Base-by-base conservation (phyloP, 257 asterid genomes). In the Ocimum tenuiflorum region DNA sequence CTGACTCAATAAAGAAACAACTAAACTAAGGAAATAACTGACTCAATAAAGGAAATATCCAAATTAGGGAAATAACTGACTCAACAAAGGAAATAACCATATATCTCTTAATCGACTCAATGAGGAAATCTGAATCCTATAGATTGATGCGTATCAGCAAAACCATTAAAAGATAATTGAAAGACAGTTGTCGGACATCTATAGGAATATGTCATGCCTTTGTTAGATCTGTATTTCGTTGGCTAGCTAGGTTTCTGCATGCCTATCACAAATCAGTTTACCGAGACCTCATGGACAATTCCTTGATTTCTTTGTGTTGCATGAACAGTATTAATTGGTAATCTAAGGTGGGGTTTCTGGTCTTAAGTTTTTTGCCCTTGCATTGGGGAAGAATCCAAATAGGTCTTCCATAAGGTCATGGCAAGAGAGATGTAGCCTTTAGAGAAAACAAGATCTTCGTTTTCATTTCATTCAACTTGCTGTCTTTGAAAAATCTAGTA, bases 191-290 rank as follows among this genome's bases (percentile, higher is more conserved):
- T 11, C 35, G 19, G 15, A 19, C 69, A 22, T 45, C n/a, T 18
- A 65, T 73, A 38, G 57, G 55, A 38, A 17, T 50, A 35, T 57
- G 8, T 50, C 46, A 24, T 49, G 67, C 65, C 67, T 49, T 8
- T 43, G 33, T 72, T 35, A 57, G 36, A 8, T 50, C 23, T 10
- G 6, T 11, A 35, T 45, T 54, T 29, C 59, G 14, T 73, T 10
- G 50, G 11, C 14, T 42, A 47, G 53, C 47, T 27, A 35, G 45
- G 17, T 35, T 36, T 38, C 41, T 58, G 43, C 42, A 47, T 27
- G 33, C 49, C 4, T 31, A 22, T 63, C n/a, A 14, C 14, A n/a
- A n/a, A n/a, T n/a, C n/a, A n/a, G n/a, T n/a, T n/a, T n/a, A n/a
- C n/a, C n/a, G 31, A 4, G 13, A 33, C 43, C 51, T 18, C 9